Base-by-base conservation (phyloP, 257 asterid genomes). In the Solanum dulcamara region DNA sequence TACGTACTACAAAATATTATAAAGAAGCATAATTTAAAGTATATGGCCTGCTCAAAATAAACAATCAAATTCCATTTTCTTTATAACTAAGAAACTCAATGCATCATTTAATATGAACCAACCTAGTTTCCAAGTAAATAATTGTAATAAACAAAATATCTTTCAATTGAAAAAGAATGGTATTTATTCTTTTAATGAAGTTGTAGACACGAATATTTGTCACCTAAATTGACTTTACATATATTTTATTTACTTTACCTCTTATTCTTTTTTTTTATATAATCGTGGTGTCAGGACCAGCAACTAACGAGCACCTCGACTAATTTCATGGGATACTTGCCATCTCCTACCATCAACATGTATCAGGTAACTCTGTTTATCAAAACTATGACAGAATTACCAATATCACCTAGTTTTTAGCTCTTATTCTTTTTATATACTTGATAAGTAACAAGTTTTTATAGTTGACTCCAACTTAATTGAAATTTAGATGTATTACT, bases 291-390 rank as follows among this genome's bases (percentile, higher is more conserved):
- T 57, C 1, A n/a, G n/a, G n/a, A n/a, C n/a, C n/a, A n/a, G n/a
- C n/a, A n/a, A n/a, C n/a, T n/a, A n/a, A n/a, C 6, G 0, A 4
- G n/a, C 14, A 4, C 15, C 0, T 59, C 1, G 3, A n/a, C 2
- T n/a, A 59, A 24, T 59, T 59, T 57, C 30, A 57, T 0, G 10
- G 1, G 6, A 55, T 55, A 55, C 20, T 0, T 22, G 8, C 22
- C 6, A 55, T 13, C 30, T 57, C 2, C 0, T 1, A 57, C 24
- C 7, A 57, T 2, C 30, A 53, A 53, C 26, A n/a, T 1, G 0
- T 22, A 53, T 3, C 12, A 20, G 7, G 11, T 53, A 53, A 20
- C 2, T 53, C 9, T 20, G 24, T 7, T 11, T 12, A 53, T 6
- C 28, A 22, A 53, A 0, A 1, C 62, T 53, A 0, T 53, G 20